These are phyloP conservation scores for Alternaria ethzedia DNA, from an alignment of 2,329 filamentous ascomycete genomes.

Conservation along the genomic window DNA sequence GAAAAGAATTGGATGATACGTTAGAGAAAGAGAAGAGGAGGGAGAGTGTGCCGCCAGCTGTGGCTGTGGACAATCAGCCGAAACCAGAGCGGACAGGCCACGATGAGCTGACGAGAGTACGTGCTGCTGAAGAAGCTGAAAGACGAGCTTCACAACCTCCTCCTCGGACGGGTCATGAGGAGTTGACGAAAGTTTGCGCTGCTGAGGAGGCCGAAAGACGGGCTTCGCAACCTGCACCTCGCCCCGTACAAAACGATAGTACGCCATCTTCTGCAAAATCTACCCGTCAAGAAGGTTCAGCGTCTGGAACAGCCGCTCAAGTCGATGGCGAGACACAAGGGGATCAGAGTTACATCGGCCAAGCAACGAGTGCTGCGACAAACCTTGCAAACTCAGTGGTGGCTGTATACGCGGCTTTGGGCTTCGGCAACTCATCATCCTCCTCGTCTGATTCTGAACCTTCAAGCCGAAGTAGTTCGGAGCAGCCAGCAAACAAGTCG, in stretches of 20 bases:
- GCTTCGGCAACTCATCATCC: constrained; percentile 42
- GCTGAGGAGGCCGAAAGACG: neutral
- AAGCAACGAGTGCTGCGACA: constrained; percentile 17
- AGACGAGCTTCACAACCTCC: neutral
- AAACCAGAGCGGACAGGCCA: neutral
- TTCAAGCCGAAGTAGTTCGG: constrained; percentile 3
- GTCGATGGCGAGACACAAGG: constrained; percentile 6
- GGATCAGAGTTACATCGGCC: constrained; percentile 12
- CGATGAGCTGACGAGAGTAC: neutral
- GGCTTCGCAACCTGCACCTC: neutral
- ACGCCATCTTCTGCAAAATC: neutral
- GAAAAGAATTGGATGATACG: constrained; percentile 48
- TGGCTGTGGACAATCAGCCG: neutral
- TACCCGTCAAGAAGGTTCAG: neutral
- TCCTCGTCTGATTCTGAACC: constrained; percentile 13
- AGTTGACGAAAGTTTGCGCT: neutral
- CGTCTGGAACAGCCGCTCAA: neutral
- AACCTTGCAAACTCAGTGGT: constrained; percentile 36
- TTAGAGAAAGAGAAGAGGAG: constrained; percentile 23
- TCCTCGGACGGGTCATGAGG: neutral
- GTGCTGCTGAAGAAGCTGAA: constrained; percentile 2
- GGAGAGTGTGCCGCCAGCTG: neutral
- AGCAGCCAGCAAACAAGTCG: constrained; percentile 1
- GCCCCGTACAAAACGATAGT: neutral
- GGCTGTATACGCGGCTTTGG: constrained; percentile 35